phyloP scores from a whole-genome alignment of 2,329 filamentous ascomycete species.

The Trichoderma sp. region DNA sequence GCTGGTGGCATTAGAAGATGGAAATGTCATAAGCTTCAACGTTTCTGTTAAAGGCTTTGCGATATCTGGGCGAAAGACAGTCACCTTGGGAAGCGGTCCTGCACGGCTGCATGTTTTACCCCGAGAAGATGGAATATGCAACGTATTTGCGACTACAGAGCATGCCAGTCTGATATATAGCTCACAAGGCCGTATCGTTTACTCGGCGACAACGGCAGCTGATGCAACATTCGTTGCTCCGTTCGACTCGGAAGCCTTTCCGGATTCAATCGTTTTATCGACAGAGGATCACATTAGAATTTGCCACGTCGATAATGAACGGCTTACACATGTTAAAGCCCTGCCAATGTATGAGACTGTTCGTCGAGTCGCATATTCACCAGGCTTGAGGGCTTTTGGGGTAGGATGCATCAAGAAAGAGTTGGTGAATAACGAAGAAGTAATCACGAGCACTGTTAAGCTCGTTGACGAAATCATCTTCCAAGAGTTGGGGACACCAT shows the following conservation, averaged over 20 bases:
- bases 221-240: slow-evolving; percentile 78
- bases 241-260: slow-evolving; percentile 81
- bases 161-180: slow-evolving; percentile 93
- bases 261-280: slow-evolving; percentile 77
- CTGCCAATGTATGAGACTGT: slow-evolving; percentile 80
- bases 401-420: slow-evolving; percentile 81
- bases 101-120: slow-evolving; percentile 80
- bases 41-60: slow-evolving; percentile 63
- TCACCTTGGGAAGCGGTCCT: slow-evolving; percentile 83
- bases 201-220: slow-evolving; percentile 90
- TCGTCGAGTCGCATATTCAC: slow-evolving; percentile 82
- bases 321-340: slow-evolving; percentile 84
- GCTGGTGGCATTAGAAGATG: slow-evolving; percentile 89
- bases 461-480: slow-evolving; percentile 91
- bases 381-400: slow-evolving; percentile 76
- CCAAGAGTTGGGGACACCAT: slow-evolving; percentile 70
- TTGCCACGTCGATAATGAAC: slow-evolving; percentile 76
- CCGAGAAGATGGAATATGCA: slow-evolving; percentile 65
- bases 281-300: slow-evolving; percentile 76
- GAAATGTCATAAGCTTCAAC: slow-evolving; percentile 82
- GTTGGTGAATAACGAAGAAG: slow-evolving; percentile 69
- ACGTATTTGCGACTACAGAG: slow-evolving; percentile 91
- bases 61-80: slow-evolving; percentile 73
- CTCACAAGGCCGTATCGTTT: slow-evolving; percentile 82
- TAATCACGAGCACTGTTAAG: slow-evolving; percentile 77